Evolutionary conservation across 2,329 filamentous ascomycete genomes (phyloP), one percentile per base, ranked within the genome.

Genomic region (Gnomoniopsis smithogilvyi): DNA sequence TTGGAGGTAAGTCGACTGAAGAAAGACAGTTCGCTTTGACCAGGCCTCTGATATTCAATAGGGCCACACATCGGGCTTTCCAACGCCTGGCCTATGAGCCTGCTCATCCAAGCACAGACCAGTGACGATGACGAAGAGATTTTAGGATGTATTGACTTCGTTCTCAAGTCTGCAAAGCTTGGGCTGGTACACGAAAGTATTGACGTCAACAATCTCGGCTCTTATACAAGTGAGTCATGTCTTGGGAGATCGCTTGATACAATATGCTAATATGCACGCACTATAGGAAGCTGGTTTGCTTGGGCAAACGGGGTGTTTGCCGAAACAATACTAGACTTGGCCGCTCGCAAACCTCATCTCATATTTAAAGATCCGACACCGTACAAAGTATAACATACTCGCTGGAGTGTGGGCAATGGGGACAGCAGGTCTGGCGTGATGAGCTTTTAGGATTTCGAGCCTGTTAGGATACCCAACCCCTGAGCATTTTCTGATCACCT

Each of bases 1-100:
- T 99, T 66, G 95, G 95, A 66, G 95, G 92, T 86, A 72, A 69
- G 80, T 34, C 7, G 3, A 69, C 14, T 21, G 36, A 3, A 41
- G 12, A 11, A 33, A 19, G 22, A 24, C 19, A 30, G 17, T 57
- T 43, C 3, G 14, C 6, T 26, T 17, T 10, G 49, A 43, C 33
- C 59, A 21, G 12, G 19, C 47, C 14, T 19, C 17, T 33, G 73
- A 21, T 38, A 17, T 17, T 3, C 19, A 17, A 33, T 30, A 79
- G 83, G 83, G 4, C 84, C 84, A 7, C 85, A 86, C 68, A 89
- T 97, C 65, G 95, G 95, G 0, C 76, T 96, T n/a, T 78, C 84
- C 67, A 91, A 96, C 65, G 95, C 94, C 8, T 99, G 95, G 95
- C 95, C 95, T 0, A 98, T 99, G 92, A 95, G 91, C 70, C 77